Conservation (phyloP, 495 filamentous ascomycete species). For the Neurospora tetraspora region DNA sequence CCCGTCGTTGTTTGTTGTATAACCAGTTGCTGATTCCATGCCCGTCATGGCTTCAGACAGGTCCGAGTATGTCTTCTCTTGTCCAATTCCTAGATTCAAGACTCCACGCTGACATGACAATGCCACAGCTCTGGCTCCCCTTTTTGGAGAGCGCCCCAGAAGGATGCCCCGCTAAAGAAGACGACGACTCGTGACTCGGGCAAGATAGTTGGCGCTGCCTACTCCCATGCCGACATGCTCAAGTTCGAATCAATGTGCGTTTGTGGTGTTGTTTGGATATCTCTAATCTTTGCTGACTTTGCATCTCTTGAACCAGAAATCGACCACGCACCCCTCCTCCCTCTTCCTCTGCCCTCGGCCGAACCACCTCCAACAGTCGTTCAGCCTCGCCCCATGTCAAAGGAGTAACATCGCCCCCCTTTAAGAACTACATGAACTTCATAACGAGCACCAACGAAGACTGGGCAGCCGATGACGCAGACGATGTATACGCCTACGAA, state of each 20-base stretch:
- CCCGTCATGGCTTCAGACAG: constrained; percentile 35
- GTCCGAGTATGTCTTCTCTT: constrained; percentile 43
- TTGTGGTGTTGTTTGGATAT: neutral
- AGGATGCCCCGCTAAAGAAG: constrained; percentile 42
- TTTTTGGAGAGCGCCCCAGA: constrained; percentile 69
- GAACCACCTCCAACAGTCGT: constrained; percentile 12
- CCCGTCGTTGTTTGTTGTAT: neutral
- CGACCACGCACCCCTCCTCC: constrained; percentile 42
- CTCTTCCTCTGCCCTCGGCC: constrained; percentile 22
- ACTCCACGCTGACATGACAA: neutral
- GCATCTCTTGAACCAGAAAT: constrained; percentile 22
- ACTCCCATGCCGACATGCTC: constrained; percentile 90
- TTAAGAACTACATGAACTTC: constrained; percentile 64
- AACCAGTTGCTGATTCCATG: constrained; percentile 19
- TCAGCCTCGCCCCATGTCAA: constrained; percentile 46
- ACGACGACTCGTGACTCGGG: constrained; percentile 52
- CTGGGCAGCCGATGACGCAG: constrained; percentile 59
- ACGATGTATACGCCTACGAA: constrained; percentile 65
- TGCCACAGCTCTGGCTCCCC: constrained; percentile 61
- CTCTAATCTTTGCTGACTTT: constrained; percentile 7
- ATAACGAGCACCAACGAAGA: constrained; percentile 64
- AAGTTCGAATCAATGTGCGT: constrained; percentile 68
- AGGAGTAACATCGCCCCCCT: constrained; percentile 49
- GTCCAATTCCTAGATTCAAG: neutral
- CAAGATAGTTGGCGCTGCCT: constrained; percentile 87